A percentile compares a stretch with the other conserved stretches of the same genome.
Conservation (phyloP, 2,329 filamentous ascomycete species). For the Fusarium sp. region DNA sequence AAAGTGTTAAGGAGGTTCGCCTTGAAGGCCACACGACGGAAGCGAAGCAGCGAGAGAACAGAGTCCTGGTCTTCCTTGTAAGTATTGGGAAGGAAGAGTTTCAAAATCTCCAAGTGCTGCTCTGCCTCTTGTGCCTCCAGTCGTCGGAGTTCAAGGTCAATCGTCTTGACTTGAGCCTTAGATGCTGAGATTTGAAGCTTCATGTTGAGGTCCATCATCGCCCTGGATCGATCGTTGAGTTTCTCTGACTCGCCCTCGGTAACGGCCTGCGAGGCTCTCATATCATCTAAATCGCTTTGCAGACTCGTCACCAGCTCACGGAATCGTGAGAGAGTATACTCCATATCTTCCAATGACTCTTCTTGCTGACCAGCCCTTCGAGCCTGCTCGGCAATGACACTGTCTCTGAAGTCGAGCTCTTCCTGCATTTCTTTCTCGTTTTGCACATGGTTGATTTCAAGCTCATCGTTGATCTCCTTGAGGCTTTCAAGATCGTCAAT, state of each 20-base stretch:
- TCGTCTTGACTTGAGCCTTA: slow-evolving; percentile 94
- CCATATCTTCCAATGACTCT: slow-evolving; percentile 85
- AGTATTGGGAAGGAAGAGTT: slow-evolving; percentile 88
- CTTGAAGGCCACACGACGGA: slow-evolving; percentile 92
- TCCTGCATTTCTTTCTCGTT: slow-evolving; percentile 95
- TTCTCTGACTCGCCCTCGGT: slow-evolving; percentile 95
- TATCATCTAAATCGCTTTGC: slow-evolving; percentile 90
- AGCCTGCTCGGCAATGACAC: slow-evolving; percentile 84
- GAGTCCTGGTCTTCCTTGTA: slow-evolving; percentile 87
- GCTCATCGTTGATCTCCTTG: slow-evolving; percentile 93
- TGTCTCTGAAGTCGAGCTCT: slow-evolving; percentile 91
- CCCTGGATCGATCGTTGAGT: slow-evolving; percentile 87
- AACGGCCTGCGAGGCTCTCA: slow-evolving; percentile 91
- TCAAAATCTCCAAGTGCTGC: slow-evolving; percentile 90
- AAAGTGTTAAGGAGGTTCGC: slow-evolving; percentile 83
- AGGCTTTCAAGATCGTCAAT: slow-evolving; percentile 91
- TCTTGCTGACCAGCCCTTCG: slow-evolving; percentile 83
- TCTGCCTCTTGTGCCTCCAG: slow-evolving; percentile 91
- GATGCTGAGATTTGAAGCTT: slow-evolving; percentile 91
- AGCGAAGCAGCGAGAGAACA: slow-evolving; percentile 88
- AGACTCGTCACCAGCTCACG: slow-evolving; percentile 88
- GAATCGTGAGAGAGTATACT: slow-evolving; percentile 91
- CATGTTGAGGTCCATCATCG: slow-evolving; percentile 97
- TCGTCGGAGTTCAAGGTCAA: slow-evolving; percentile 88
- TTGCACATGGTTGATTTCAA: slow-evolving; percentile 93